Conservation (phyloP, 306 rosid genomes). For the Pachyrhizus erosus region DNA sequence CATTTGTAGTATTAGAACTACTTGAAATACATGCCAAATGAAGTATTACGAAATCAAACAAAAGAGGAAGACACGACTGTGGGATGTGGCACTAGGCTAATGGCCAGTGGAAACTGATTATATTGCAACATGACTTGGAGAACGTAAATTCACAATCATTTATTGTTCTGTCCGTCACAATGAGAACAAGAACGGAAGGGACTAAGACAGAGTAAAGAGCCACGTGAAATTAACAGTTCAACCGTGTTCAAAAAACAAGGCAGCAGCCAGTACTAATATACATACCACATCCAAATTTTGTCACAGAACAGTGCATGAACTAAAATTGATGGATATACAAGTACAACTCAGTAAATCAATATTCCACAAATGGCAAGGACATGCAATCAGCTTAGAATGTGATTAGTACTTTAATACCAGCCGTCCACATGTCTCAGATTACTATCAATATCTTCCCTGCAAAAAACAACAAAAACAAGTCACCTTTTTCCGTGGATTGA, state of each 20-base stretch:
- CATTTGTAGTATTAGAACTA: no score
- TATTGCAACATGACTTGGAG: not conserved
- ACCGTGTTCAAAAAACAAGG: constrained; percentile 1
- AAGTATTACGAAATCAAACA: not conserved
- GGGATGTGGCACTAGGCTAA: not conserved
- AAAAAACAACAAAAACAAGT: constrained; percentile 36
- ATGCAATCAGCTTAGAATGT: constrained; percentile 28
- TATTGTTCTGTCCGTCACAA: not conserved
- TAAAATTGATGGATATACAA: constrained; percentile 15
- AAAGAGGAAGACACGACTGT: not conserved
- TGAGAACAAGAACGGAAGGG: not conserved
- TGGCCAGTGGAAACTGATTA: not conserved
- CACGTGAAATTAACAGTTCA: constrained; percentile 29
- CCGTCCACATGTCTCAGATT: constrained; percentile 15
- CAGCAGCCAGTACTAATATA: constrained; percentile 18
- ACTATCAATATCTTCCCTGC: constrained; percentile 66
- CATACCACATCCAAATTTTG: constrained; percentile 35
- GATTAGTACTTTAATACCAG: not conserved
- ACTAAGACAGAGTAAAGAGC: not conserved
- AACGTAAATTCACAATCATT: not conserved
- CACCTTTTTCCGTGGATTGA: constrained; percentile 26
- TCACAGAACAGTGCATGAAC: not conserved
- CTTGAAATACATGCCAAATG: not conserved
- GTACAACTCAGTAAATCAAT: not conserved
- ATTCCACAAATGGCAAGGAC: not conserved